phyloP scores from a whole-genome alignment of 768 basidiomycete genomes.

The Crepidotus variabilis region DNA sequence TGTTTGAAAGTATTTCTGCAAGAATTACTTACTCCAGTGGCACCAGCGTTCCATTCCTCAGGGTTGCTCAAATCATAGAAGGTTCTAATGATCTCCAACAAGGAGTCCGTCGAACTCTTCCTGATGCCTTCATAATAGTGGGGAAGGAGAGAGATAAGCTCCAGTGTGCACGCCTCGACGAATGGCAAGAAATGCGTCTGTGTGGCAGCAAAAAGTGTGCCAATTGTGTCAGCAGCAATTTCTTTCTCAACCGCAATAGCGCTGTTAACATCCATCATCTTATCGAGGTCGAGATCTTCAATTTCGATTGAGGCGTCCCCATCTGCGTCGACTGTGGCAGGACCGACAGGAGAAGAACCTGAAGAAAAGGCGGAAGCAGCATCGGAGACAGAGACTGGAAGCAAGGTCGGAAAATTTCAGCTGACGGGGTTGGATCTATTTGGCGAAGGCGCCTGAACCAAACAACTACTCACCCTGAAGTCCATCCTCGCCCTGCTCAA shows the following conservation, averaged over 20 bases:
- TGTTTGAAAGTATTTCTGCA: background rate
- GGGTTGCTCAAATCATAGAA: constrained; percentile 88
- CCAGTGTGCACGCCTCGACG: constrained; percentile 77
- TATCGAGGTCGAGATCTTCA: constrained; percentile 81
- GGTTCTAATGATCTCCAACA: constrained; percentile 84
- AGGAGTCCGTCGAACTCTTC: constrained; percentile 84
- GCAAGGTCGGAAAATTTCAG: constrained; percentile 4
- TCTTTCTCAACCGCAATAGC: constrained; percentile 99
- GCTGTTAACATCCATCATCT: constrained; percentile 89
- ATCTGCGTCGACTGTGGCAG: constrained; percentile 60
- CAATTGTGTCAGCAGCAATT: constrained; percentile 95
- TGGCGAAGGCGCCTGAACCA: background rate
- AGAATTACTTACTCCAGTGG: constrained; percentile 46
- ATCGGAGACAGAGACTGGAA: constrained; percentile 48
- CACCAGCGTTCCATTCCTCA: constrained; percentile 79
- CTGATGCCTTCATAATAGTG: constrained; percentile 99
- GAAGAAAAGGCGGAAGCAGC: constrained; percentile 63
- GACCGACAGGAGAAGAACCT: constrained; percentile 68
- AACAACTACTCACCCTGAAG: constrained; percentile 34
- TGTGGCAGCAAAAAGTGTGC: constrained; percentile 82
- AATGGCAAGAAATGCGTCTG: constrained; percentile 85
- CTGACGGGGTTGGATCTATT: background rate
- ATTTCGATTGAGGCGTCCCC: constrained; percentile 59
- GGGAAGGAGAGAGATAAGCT: constrained; percentile 72
- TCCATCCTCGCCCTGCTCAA: constrained; percentile 68